Evolutionary conservation across 345 rosid species (phyloP), one percentile per base, ranked within the genome.

Genomic region (Camelina neglecta): DNA sequence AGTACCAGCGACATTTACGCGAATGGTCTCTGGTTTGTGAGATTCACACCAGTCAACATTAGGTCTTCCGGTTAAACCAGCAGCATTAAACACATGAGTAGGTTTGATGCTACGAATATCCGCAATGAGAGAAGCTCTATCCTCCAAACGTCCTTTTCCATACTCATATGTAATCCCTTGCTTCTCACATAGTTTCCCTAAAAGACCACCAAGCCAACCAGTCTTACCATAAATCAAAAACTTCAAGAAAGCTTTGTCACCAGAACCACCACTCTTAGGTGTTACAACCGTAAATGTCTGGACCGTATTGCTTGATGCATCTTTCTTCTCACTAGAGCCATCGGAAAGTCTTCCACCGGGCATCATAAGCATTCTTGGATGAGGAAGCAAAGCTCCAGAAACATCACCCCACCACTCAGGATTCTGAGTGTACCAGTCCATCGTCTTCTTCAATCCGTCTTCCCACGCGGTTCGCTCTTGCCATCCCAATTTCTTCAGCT

Each of bases 331-430:
- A 7, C 76, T 85, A 55, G 81, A 67, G 2, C 82, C 84, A 77
- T 74, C 84, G 47, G 69, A 78, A 35, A 81, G 74, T 76, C 76
- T 77, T 69, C 75, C 96, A 48, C 86, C 89, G 29, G 93, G 89
- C 83, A 86, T 71, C 96, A 88, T 83, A 31, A 85, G 75, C 93
- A 82, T 86, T 44, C 90, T 85, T 1, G 92, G 88, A 61, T 88
- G 92, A 3, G 90, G 86, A 36, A 62, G 71, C 41, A 88, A 83
- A 60, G 90, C 90, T 29, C 83, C 87, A n/a, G 90, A 75, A 5
- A 88, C 85, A 74, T 88, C 92, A 2, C 87, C 92, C 92, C 92
- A 86, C 87, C 85, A 88, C 67, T 80, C 66, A 10, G 87, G 84
- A 15, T 88, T 82, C 65, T 67, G 63, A 16, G 76, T 80, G 61